phyloP scores from a whole-genome alignment of 495 filamentous ascomycete species.

The Daldinia bambusicola region DNA sequence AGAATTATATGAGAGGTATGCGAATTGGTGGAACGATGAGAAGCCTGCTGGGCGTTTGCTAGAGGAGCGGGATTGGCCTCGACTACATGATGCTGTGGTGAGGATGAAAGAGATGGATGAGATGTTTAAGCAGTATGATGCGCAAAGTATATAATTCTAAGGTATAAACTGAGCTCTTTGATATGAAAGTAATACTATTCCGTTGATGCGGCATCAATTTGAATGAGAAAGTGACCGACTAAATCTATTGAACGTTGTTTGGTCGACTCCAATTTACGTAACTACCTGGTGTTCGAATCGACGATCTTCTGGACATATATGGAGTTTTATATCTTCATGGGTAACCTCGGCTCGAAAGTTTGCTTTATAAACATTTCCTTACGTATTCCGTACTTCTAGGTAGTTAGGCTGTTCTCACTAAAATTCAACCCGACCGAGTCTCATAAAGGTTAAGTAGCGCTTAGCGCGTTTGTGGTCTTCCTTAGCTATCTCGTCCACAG shows the following conservation, averaged over 20 bases:
- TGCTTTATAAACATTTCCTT: not conserved
- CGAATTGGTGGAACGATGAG: conserved; percentile 41
- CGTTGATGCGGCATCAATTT: too few species aligned
- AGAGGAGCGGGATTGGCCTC: conserved; percentile 43
- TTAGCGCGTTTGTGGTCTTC: not conserved
- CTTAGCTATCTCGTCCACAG: not conserved
- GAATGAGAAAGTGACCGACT: not conserved
- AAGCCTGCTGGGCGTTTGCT: conserved; percentile 19
- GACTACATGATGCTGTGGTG: conserved; percentile 38
- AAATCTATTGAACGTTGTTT: not conserved
- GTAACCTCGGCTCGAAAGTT: not conserved
- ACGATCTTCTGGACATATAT: not conserved
- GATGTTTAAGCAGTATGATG: conserved; percentile 55
- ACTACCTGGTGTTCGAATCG: not conserved
- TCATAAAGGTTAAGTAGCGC: not conserved
- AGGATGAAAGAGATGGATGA: conserved; percentile 52
- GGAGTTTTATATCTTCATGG: not conserved
- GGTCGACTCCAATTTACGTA: not conserved
- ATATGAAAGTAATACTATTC: too few species aligned
- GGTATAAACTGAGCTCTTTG: too few species aligned
- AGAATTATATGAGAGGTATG: conserved; percentile 62
- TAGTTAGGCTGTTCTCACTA: not conserved
- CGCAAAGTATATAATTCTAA: too few species aligned
- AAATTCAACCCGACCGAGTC: not conserved
- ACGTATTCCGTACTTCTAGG: not conserved